Base-by-base conservation (phyloP, 345 rosid genomes). In the Laguncularia racemosa region DNA sequence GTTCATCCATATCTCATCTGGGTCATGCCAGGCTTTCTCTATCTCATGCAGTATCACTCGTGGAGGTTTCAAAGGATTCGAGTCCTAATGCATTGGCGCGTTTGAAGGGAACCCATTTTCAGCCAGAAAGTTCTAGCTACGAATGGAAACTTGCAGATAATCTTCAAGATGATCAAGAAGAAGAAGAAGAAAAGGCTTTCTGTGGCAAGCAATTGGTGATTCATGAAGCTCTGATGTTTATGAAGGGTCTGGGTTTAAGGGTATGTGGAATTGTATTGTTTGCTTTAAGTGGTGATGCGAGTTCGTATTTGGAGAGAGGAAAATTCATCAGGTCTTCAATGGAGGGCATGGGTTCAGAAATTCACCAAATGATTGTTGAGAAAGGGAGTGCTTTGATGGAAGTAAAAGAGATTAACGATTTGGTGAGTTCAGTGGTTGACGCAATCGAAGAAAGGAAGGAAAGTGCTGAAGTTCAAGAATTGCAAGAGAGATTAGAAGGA, bases 391-490 rank as follows among this genome's bases (percentile, higher is more conserved):
- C 26, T 11, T 61, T 80, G 56, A 68, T 71, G 55, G 86, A 80
- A 61, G 75, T 81, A 8, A 68, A 50, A 54, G 86, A 75, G 60
- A 58, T 84, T 44, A 85, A 70, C 4, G 71, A 72, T n/a, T 78
- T 75, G 23, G 80, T 66, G 49, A 75, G 44, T 63, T 20, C 54
- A 50, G 63, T 85, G 45, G 81, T 63, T 1, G 72, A 76, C 6
- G 78, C 69, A n/a, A 51, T 68, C 6, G 72, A 48, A 16, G 59
- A 23, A 4, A 67, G 75, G 40, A 57, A 53, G 52, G 15, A 10
- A 49, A 28, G 69, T 1, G 44, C 26, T 40, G 74, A 38, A 20
- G 80, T 77, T 20, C 71, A 63, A 69, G 80, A 82, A 57, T 45
- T 85, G 81, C 58, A 52, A 48, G 59, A 46, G 45, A 81, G 43